These are phyloP conservation scores for Alternaria rosae DNA, from an alignment of 2,329 filamentous ascomycete species.

Conservation along the genomic window DNA sequence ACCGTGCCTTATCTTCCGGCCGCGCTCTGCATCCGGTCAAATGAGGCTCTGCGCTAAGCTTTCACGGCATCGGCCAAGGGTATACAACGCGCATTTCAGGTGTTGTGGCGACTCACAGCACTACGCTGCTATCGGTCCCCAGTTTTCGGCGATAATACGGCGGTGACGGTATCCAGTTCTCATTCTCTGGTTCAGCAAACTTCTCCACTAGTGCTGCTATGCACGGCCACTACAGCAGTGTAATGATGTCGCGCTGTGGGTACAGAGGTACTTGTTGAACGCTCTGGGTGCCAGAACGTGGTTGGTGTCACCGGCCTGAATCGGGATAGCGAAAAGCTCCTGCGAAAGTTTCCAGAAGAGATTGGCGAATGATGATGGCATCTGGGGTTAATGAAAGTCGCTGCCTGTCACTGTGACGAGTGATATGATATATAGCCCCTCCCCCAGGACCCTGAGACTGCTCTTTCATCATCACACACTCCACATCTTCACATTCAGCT, in stretches of 20 bases:
- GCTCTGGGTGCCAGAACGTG: constrained; percentile 13
- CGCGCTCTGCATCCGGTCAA: constrained; percentile 28
- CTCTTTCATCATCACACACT: constrained; percentile 9
- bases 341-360: constrained; percentile 22
- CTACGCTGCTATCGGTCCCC: constrained; percentile 29
- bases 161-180: constrained; percentile 37
- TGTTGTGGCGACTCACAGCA: constrained; percentile 36
- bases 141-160: constrained; percentile 32
- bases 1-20: constrained; percentile 27
- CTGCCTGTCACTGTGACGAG: neutral
- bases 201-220: constrained; percentile 31
- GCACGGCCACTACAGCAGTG: constrained; percentile 25
- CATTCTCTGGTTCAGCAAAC: constrained; percentile 35
- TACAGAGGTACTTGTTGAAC: constrained; percentile 39
- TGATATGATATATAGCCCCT: constrained; percentile 35
- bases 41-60: constrained; percentile 29
- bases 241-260: constrained; percentile 40
- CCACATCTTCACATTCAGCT: constrained; percentile 10
- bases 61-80: constrained; percentile 27
- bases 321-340: constrained; percentile 28
- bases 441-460: constrained; percentile 31
- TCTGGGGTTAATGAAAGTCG: constrained; percentile 19
- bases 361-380: constrained; percentile 31
- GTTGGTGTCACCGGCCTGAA: constrained; percentile 27
- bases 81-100: constrained; percentile 11